phyloP scores from a whole-genome alignment of 306 rosid species.

The Castanospermum australe region DNA sequence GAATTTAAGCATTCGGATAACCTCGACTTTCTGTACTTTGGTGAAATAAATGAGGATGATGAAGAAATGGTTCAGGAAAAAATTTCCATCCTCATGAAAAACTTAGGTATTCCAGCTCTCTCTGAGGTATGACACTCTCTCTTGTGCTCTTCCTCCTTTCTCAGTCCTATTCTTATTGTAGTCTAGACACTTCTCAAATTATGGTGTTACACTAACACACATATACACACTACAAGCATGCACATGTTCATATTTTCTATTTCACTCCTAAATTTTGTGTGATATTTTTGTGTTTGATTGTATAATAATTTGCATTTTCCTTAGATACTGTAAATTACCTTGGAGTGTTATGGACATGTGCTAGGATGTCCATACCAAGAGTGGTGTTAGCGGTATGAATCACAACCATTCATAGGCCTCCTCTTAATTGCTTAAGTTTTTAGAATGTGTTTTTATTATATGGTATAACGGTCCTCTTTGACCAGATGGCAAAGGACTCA shows the following conservation, averaged over 20 bases:
- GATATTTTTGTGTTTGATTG: not conserved
- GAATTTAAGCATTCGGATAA: slow-evolving; percentile 70
- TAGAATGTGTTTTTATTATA: not conserved
- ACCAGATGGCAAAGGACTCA: not conserved
- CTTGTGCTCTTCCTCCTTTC: not conserved
- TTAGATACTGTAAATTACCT: not conserved
- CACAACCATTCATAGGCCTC: not conserved
- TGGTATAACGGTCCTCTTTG: not conserved
- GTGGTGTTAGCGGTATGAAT: not conserved
- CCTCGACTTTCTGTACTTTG: slow-evolving; percentile 64
- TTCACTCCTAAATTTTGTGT: not conserved
- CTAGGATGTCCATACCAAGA: not conserved
- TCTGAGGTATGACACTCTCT: slow-evolving; percentile 67
- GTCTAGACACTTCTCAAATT: slow-evolving; percentile 3
- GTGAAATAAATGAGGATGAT: slow-evolving; percentile 52
- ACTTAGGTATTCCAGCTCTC: slow-evolving; percentile 79
- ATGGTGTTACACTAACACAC: not conserved
- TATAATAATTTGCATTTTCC: not conserved
- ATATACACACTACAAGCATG: not conserved
- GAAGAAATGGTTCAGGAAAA: slow-evolving; percentile 47
- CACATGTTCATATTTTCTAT: not conserved
- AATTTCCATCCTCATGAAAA: slow-evolving; percentile 62
- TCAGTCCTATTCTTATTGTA: not conserved
- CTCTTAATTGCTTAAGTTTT: not conserved
- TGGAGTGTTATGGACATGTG: not conserved